Conservation (phyloP, 2,329 filamentous ascomycete genomes). For the Aspergillus sp. region DNA sequence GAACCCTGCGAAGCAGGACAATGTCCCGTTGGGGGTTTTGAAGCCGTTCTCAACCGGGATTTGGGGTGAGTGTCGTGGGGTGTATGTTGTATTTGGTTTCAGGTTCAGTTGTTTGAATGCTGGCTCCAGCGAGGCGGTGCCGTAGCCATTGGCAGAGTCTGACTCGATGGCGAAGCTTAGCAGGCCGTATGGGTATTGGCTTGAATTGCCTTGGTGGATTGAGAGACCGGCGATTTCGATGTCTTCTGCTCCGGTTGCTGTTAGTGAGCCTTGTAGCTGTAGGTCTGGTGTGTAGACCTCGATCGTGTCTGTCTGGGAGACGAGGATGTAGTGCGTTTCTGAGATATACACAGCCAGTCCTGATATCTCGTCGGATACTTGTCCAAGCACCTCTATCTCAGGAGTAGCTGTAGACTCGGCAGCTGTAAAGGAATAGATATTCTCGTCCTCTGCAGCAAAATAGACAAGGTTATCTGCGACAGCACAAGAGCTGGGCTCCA, state of each 20-base stretch:
- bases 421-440: slow-evolving; percentile 31
- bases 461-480: slow-evolving; percentile 40
- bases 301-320: slow-evolving; percentile 41
- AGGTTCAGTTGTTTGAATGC: not conserved
- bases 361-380: slow-evolving; percentile 14
- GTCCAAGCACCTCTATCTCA: slow-evolving; percentile 36
- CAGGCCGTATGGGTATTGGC: slow-evolving; percentile 39
- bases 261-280: slow-evolving; percentile 37
- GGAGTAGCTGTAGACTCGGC: slow-evolving; percentile 42
- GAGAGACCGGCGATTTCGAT: slow-evolving; percentile 46
- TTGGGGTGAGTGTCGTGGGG: not conserved
- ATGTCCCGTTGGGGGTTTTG: not conserved
- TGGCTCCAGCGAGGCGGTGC: slow-evolving; percentile 3
- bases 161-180: slow-evolving; percentile 46
- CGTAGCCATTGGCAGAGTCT: slow-evolving; percentile 29
- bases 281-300: slow-evolving; percentile 42
- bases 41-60: not conserved
- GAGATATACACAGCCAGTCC: slow-evolving; percentile 46
- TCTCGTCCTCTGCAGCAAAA: not conserved
- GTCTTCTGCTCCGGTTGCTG: slow-evolving; percentile 39
- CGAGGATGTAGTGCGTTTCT: slow-evolving; percentile 42
- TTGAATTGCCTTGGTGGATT: slow-evolving; percentile 41
- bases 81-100: slow-evolving; percentile 1
- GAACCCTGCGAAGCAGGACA: slow-evolving; percentile 12
- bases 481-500: slow-evolving; percentile 48